Percentiles rank a stretch among this genome's conserved stretches.
Conservation (phyloP, 1,139 yeast genomes). For the Nadsonia commutata region DNA sequence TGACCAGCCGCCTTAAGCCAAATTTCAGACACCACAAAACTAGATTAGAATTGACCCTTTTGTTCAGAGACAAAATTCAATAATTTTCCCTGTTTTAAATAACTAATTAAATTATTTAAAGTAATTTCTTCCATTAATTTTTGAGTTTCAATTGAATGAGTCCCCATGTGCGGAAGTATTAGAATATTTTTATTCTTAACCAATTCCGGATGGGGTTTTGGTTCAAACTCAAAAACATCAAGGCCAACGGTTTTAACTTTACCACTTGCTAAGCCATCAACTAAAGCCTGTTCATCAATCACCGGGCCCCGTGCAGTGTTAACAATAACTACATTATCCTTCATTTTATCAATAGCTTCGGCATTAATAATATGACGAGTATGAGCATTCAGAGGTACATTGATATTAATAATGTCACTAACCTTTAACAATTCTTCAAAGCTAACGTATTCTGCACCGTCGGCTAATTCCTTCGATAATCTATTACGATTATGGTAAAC, state of each 20-base stretch:
- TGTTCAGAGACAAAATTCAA: conserved; percentile 31
- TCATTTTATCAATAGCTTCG: conserved; percentile 41
- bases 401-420: conserved; percentile 47
- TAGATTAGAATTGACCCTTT: conserved; percentile 6
- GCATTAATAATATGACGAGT: conserved; percentile 43
- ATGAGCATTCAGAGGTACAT: conserved; percentile 43
- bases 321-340: conserved; percentile 51
- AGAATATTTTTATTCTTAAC: conserved; percentile 30
- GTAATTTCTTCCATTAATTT: conserved; percentile 43
- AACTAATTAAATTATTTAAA: conserved; percentile 30
- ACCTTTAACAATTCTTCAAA: conserved; percentile 41
- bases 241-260: conserved; percentile 41
- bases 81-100: conserved; percentile 42
- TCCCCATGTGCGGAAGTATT: conserved; percentile 56
- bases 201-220: conserved; percentile 28
- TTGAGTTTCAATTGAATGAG: conserved; percentile 42
- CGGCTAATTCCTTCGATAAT: conserved; percentile 39
- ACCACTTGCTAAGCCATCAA: conserved; percentile 48
- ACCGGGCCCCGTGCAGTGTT: conserved; percentile 62
- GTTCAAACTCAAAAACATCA: conserved; percentile 82
- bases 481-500: conserved; percentile 49
- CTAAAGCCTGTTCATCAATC: conserved; percentile 51
- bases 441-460: conserved; percentile 36
- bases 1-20: not conserved
- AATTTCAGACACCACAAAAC: not conserved